Evolutionary conservation across 305 asterid species (phyloP), one percentile per base, ranked within the genome.

Genomic region (Striga hermonthica): DNA sequence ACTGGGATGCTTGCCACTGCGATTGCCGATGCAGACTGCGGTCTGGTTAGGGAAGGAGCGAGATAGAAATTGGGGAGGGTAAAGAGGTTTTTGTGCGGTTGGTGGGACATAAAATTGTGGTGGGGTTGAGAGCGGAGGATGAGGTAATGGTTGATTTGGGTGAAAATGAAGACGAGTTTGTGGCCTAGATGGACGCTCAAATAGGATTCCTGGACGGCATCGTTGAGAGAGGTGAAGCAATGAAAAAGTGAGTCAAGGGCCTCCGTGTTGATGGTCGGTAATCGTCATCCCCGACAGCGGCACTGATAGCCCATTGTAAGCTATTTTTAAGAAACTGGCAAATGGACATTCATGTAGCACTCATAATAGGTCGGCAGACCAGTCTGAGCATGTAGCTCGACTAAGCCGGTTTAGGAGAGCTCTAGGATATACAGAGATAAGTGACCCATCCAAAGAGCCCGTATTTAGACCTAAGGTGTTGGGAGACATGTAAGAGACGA

Each of bases 241-340:
- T 70, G 83, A 77, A 86, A 79, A 62, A 86, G 76, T n/a, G 81
- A 79, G 55, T 55, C 71, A 66, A 88, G 67, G 13, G 84, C 91
- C 81, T 77, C 83, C 60, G 82, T 89, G 80, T 60, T 86, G 80
- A 43, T 78, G 88, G 72, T 86, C 91, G 54, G 86, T 75, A 77
- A 73, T 84, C 80, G 15, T 76, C 83, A 69, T 56, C 56, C 60
- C 73, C 60, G 69, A 54, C 66, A 79, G 69, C 16, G 80, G 62
- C 45, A 74, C 60, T 63, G 67, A 73, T 35, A 76, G 75, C 37
- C 73, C 72, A 48, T 77, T 68, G 47, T 84, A 87, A 48, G 78
- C 78, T 87, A 84, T 82, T 82, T 34, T 22, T 22, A 22, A 22
- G 31, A 22, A n/a, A n/a, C n/a, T n/a, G n/a, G n/a, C n/a, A n/a